Conservation (phyloP, 139 green algal genomes). For the Coccomyxa sp. region DNA sequence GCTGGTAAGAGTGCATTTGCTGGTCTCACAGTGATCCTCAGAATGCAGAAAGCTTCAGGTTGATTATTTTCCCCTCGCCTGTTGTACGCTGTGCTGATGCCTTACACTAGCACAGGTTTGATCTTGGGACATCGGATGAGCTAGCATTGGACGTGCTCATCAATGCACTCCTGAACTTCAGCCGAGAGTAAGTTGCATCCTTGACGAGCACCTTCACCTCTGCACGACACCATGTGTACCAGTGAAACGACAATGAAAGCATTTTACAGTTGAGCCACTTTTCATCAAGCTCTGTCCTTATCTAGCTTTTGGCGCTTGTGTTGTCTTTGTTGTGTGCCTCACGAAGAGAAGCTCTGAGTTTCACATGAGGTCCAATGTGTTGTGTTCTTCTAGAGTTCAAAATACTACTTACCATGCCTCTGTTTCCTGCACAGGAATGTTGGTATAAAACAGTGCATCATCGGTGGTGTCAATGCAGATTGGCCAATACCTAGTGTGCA, state of each 20-base stretch:
- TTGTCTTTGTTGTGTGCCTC: too few species aligned
- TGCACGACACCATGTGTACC: neutral
- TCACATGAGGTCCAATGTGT: too few species aligned
- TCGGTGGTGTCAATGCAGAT: slow-evolving; percentile 67
- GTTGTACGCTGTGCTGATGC: slow-evolving; percentile 26
- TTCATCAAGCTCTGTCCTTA: too few species aligned
- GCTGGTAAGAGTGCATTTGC: neutral
- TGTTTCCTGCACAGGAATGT: slow-evolving; percentile 28
- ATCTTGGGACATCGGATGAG: slow-evolving; percentile 87
- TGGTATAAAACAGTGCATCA: slow-evolving; percentile 46
- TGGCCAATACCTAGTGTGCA: slow-evolving; percentile 45
- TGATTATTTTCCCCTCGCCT: neutral
- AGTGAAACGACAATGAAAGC: too few species aligned
- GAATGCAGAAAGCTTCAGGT: neutral
- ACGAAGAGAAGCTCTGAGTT: too few species aligned
- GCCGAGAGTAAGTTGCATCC: slow-evolving; percentile 35
- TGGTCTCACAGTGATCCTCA: neutral
- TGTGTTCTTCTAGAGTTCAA: neutral
- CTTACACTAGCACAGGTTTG: slow-evolving; percentile 53
- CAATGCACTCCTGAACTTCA: slow-evolving; percentile 78
- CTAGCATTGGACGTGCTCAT: slow-evolving; percentile 84
- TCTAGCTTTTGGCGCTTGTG: too few species aligned
- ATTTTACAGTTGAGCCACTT: too few species aligned
- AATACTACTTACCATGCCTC: neutral
- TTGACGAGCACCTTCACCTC: neutral